A percentile compares a stretch with the other conserved stretches of the same genome.
These are phyloP conservation scores for Punctularia strigosozonata DNA, from an alignment of 768 basidiomycete species.

Conservation along the genomic window DNA sequence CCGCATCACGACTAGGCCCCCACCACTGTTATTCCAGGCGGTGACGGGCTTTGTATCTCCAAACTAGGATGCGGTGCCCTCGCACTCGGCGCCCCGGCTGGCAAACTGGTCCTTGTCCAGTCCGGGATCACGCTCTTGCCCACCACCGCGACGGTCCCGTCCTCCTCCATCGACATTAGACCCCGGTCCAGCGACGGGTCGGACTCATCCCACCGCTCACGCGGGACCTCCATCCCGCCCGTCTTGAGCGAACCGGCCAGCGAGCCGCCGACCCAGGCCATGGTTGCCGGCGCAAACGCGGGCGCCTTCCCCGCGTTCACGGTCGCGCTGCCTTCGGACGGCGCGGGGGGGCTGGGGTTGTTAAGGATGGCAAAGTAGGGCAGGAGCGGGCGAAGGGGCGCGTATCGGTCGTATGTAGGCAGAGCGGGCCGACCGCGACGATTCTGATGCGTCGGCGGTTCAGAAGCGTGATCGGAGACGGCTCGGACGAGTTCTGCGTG, in stretches of 20 bases:
- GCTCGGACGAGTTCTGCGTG: slow-evolving; percentile 62
- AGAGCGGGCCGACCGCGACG: slow-evolving; percentile 27
- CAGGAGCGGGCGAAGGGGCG: slow-evolving; percentile 55
- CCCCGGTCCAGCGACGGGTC: slow-evolving; percentile 23
- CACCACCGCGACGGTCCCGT: slow-evolving; percentile 19
- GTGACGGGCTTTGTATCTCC: no score
- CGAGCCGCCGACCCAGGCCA: slow-evolving; percentile 92
- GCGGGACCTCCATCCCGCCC: slow-evolving; percentile 67
- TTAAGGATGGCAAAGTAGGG: slow-evolving; percentile 76
- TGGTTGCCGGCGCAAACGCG: slow-evolving; percentile 67
- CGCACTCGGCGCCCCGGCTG: slow-evolving; percentile 53
- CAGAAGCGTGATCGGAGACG: no score
- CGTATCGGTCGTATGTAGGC: slow-evolving; percentile 64
- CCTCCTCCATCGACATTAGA: slow-evolving; percentile 23
- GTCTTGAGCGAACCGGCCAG: slow-evolving; percentile 91
- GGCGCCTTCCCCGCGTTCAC: slow-evolving; percentile 73
- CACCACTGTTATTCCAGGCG: no score
- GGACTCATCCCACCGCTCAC: slow-evolving; percentile 82
- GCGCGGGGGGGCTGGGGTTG: slow-evolving; percentile 54
- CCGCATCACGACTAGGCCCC: no score
- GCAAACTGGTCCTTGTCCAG: slow-evolving; percentile 63
- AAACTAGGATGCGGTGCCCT: slow-evolving; percentile 8
- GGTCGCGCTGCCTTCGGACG: no score
- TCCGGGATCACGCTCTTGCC: slow-evolving; percentile 52
- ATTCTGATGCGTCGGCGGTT: slow-evolving; percentile 24